Conservation (phyloP, 345 rosid species). For the Schrenkiella parvula region DNA sequence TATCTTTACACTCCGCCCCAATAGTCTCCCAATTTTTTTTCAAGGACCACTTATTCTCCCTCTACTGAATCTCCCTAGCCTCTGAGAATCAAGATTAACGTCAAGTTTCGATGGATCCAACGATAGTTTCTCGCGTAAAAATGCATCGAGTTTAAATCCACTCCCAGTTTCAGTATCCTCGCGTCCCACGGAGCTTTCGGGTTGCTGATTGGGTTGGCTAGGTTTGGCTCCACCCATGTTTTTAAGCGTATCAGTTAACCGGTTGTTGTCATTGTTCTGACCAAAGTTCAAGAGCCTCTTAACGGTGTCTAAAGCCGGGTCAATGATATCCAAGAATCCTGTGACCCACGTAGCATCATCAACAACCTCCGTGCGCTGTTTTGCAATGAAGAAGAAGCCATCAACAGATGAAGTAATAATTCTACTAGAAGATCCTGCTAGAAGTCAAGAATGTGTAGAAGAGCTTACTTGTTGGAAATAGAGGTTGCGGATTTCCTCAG, state of each 20-base stretch:
- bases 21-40: background rate
- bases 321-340: slow-evolving; percentile 78
- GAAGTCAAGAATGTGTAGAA: background rate
- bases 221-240: slow-evolving; percentile 29
- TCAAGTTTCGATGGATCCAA: slow-evolving; percentile 61
- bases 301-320: slow-evolving; percentile 89
- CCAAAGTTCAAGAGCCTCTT: slow-evolving; percentile 78
- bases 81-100: slow-evolving; percentile 38
- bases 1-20: slow-evolving; percentile 3
- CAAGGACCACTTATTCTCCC: slow-evolving; percentile 19
- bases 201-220: slow-evolving; percentile 18
- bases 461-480: slow-evolving; percentile 83
- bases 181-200: slow-evolving; percentile 21
- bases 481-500: slow-evolving; percentile 90
- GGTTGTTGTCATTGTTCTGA: slow-evolving; percentile 35
- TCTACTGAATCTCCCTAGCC: slow-evolving; percentile 45
- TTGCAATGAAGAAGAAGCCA: slow-evolving; percentile 6
- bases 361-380: slow-evolving; percentile 84
- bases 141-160: slow-evolving; percentile 59
- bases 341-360: slow-evolving; percentile 93
- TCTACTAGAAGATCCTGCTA: background rate
- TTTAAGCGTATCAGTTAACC: slow-evolving; percentile 31
- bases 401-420: background rate
- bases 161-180: slow-evolving; percentile 35
- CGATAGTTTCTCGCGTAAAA: slow-evolving; percentile 47